Base-by-base conservation (phyloP, 495 filamentous ascomycete genomes). In the Alectoria sarmentosa region DNA sequence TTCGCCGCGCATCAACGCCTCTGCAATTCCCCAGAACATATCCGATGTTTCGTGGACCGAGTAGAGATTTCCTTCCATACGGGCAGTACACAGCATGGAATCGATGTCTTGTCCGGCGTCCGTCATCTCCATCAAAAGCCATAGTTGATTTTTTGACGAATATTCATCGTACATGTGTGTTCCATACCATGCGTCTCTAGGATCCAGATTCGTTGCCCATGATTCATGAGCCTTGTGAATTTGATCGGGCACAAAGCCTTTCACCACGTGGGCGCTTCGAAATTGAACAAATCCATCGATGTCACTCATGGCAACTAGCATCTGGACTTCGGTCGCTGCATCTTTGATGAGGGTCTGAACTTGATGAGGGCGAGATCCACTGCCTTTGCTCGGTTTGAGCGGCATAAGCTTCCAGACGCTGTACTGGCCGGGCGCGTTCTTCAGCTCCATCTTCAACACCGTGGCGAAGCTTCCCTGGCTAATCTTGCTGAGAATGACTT, bases 221-320 rank as follows among this genome's bases (percentile, higher is more conserved):
- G 30, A n/a, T 15, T 34, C 30, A 34, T 55, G 52, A 55, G 52
- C 52, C 28, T 55, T 34, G 15, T 15, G 5, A 34, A 55, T 55
- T 7, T 55, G 52, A 19, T 55, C 52, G 17, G 88, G 82, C 14
- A 89, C 85, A 23, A 82, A 82, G 0, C 92, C 92, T 68, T 85
- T 76, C 0, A 96, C 78, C 11, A 96, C 78, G 55, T 88, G 86
- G 9, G 89, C 82, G 54, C 88, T 86, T 69, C 91, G 85, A 76
- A 93, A 93, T n/a, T 87, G 81, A n/a, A 91, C 90, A 73, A 95
- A 96, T n/a, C 92, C 92, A 3, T 90, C 90, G 52, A 93, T 85
- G 23, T 84, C 82, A 56, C 88, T 85, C 30, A 96, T 82, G 62
- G 83, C 86, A 63, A 90, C 86, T 26, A 92, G 85, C 62, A 94